Evolutionary conservation across 768 basidiomycete species (phyloP).

Genomic region (Cystobasidium ongulense): DNA sequence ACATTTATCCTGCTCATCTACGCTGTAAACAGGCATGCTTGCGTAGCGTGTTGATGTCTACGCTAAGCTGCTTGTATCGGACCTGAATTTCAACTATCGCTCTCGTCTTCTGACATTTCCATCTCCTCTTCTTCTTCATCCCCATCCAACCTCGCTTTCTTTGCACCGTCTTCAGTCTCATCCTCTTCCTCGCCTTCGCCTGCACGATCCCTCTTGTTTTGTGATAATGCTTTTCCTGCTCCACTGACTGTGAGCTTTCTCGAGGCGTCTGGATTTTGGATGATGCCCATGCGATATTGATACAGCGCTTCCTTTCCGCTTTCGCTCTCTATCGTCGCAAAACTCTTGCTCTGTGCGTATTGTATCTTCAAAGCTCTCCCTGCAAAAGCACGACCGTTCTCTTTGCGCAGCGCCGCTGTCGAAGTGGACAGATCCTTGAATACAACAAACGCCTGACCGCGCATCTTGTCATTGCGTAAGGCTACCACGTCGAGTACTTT

Average conservation of each 20-base stretch:
- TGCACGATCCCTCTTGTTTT: constrained; percentile 45
- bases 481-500: constrained; percentile 88
- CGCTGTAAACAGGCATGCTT: too few relatives aligned
- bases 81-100: constrained; percentile 2
- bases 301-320: constrained; percentile 51
- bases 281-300: constrained; percentile 48
- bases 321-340: constrained; percentile 68
- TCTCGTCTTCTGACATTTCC: constrained; percentile 22
- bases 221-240: constrained; percentile 49
- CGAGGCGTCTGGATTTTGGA: constrained; percentile 43
- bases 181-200: constrained; percentile 54
- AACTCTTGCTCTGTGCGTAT: constrained; percentile 82
- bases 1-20: too few relatives aligned
- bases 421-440: constrained; percentile 84
- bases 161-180: constrained; percentile 42
- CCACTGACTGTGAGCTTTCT: constrained; percentile 46
- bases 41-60: neutral
- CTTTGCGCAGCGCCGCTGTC: constrained; percentile 83
- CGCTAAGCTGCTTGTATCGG: constrained; percentile 1
- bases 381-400: constrained; percentile 56
- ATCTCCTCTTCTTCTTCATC: constrained; percentile 51
- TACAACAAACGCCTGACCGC: constrained; percentile 92
- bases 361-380: constrained; percentile 57
- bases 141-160: constrained; percentile 50
- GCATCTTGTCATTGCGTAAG: constrained; percentile 72